Evolutionary conservation across 2,329 filamentous ascomycete genomes (phyloP), one percentile per base, ranked within the genome.

Genomic region (Fusarium solani-melongenae): DNA sequence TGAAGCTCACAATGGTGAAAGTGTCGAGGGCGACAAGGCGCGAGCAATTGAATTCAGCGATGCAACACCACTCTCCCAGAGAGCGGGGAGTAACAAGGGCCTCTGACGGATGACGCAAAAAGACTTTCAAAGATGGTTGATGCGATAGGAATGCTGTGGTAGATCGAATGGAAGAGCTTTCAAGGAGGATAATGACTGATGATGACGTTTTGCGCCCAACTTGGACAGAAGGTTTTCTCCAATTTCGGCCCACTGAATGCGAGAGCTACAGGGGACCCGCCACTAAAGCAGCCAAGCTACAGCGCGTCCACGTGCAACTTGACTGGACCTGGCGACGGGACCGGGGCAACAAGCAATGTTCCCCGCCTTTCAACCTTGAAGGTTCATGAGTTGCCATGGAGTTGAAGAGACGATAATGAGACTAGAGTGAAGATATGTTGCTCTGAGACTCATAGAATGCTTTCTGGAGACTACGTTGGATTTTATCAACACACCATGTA

Each of bases 161-260:
- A 34, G 67, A 64, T 53, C 29, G 49, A 51, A n/a, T n/a, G 59
- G 66, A 76, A 75, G 75, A 77, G 65, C 69, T 65, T 76, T 74
- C 57, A 62, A 33, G 11, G 38, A 17, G 31, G 46, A 67, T 29
- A 61, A 62, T 74, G 68, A 63, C 55, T 62, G 73, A 60, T 74
- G 31, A 46, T 78, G 75, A 78, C 74, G 77, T 78, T 73, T 71
- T 72, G 55, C 39, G 29, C 44, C 62, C 49, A 33, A 53, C 49
- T 20, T 53, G 49, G 49, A 53, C 49, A 53, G 59, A 62, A 69
- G 66, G 51, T 64, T 73, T 68, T 73, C 55, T 72, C 67, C 62
- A 72, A 73, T 68, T 71, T 73, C 66, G 60, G 59, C 72, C 53
- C 41, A 61, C 46, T 51, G 56, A 33, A 55, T 33, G 60, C 24